A percentile compares a stretch with the other conserved stretches of the same genome.
Conservation (phyloP, 441 rosid genomes). For the Raphanus hybrid region DNA sequence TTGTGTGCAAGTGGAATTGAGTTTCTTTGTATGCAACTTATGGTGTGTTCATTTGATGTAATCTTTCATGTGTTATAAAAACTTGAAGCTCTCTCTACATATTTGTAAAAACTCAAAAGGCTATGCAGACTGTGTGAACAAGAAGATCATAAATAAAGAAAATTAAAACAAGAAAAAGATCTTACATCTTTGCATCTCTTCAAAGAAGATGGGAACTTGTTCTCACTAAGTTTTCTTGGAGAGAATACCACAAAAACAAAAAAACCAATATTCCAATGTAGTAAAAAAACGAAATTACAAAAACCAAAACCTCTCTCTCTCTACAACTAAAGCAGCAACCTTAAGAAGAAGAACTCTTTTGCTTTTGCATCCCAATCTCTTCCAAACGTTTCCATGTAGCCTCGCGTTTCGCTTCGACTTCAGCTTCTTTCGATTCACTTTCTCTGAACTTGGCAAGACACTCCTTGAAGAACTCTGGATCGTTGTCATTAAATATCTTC, state of each 20-base stretch:
- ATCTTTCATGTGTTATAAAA: conserved; percentile 2
- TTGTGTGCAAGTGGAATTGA: too few species aligned
- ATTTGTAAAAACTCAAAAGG: not conserved
- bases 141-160: conserved; percentile 5
- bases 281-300: conserved; percentile 26
- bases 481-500: conserved; percentile 74
- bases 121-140: conserved; percentile 5
- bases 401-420: conserved; percentile 57
- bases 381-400: conserved; percentile 82
- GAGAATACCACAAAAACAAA: not conserved
- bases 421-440: conserved; percentile 61
- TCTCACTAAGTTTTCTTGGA: conserved; percentile 23
- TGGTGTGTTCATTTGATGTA: not conserved
- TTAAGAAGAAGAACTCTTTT: conserved; percentile 31
- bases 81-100: not conserved
- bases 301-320: conserved; percentile 30
- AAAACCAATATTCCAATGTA: conserved; percentile 21
- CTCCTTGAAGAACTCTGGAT: conserved; percentile 79
- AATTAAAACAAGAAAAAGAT: not conserved
- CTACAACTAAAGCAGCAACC: conserved; percentile 25
- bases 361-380: conserved; percentile 54
- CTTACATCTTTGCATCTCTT: conserved; percentile 31
- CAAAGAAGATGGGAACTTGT: conserved; percentile 23
- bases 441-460: conserved; percentile 73
- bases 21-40: too few species aligned